A percentile compares a stretch with the other conserved stretches of the same genome.
Conservation (phyloP, 75 land plant genomes). For the Pinus tabuliformis region DNA sequence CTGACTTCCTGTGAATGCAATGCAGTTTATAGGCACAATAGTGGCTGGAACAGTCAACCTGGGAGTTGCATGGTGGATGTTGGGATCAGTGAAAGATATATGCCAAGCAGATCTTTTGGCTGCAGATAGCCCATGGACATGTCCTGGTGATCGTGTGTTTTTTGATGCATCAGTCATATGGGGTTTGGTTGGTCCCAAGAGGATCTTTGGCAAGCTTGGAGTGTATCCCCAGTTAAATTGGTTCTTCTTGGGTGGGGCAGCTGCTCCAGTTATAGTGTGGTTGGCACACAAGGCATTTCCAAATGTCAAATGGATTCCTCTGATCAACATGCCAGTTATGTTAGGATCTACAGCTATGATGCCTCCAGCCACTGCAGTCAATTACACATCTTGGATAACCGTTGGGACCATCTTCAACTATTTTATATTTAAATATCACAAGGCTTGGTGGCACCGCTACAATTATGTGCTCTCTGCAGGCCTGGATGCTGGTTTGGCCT, state of each 20-base stretch:
- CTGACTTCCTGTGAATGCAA: background rate
- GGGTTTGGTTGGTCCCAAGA: conserved; percentile 40
- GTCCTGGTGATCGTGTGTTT: conserved; percentile 59
- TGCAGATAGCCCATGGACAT: conserved; percentile 79
- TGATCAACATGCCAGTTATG: conserved; percentile 56
- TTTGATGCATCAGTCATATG: conserved; percentile 69
- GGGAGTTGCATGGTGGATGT: conserved; percentile 75
- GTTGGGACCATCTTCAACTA: conserved; percentile 26
- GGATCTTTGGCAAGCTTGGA: conserved; percentile 26
- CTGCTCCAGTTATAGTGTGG: conserved; percentile 25
- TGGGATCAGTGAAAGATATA: conserved; percentile 55
- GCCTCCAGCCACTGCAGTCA: conserved; percentile 78
- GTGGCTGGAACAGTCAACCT: conserved; percentile 68
- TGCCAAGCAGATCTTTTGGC: conserved; percentile 54
- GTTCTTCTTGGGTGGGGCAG: conserved; percentile 31
- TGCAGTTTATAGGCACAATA: conserved; percentile 55
- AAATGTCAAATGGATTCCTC: conserved; percentile 16
- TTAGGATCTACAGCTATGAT: conserved; percentile 57
- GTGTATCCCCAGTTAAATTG: conserved; percentile 22
- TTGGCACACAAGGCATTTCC: conserved; percentile 28
- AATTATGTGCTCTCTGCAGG: conserved; percentile 35
- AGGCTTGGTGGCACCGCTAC: conserved; percentile 27
- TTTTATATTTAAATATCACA: conserved; percentile 20
- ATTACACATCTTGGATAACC: conserved; percentile 35
- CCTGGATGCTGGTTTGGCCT: conserved; percentile 68